These are phyloP conservation scores for Verticillium albo-atrum DNA, from an alignment of 2,329 filamentous ascomycete genomes.

Conservation along the genomic window DNA sequence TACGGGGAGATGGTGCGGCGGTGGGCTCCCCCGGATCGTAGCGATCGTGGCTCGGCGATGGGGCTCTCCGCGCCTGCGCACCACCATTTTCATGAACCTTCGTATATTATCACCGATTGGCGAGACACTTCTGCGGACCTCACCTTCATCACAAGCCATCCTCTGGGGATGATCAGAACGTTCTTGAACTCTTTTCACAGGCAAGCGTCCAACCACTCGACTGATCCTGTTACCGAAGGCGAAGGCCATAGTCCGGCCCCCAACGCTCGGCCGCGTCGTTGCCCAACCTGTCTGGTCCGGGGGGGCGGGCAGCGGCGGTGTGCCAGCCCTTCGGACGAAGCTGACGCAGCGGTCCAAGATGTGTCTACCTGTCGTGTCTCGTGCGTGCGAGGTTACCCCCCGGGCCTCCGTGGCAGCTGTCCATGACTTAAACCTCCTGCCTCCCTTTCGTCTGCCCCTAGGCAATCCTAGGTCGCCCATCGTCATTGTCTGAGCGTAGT, in stretches of 20 bases:
- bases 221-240: neutral
- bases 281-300: neutral
- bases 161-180: neutral
- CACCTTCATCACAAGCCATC: neutral
- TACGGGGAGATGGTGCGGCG: neutral
- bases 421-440: neutral
- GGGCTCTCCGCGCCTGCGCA: neutral
- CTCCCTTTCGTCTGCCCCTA: neutral
- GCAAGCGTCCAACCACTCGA: neutral
- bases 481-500: neutral
- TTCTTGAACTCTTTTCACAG: neutral
- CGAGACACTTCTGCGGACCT: neutral
- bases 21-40: neutral
- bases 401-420: neutral
- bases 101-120: neutral
- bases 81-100: neutral
- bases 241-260: neutral
- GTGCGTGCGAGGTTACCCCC: neutral
- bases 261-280: neutral
- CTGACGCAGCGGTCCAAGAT: neutral
- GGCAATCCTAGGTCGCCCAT: neutral
- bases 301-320: neutral
- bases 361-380: neutral
- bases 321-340: constrained; percentile 1
- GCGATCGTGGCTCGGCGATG: neutral